A percentile compares a stretch with the other conserved stretches of the same genome.
phyloP scores from a whole-genome alignment of 768 basidiomycete genomes.

The Pulveroboletus sp. region DNA sequence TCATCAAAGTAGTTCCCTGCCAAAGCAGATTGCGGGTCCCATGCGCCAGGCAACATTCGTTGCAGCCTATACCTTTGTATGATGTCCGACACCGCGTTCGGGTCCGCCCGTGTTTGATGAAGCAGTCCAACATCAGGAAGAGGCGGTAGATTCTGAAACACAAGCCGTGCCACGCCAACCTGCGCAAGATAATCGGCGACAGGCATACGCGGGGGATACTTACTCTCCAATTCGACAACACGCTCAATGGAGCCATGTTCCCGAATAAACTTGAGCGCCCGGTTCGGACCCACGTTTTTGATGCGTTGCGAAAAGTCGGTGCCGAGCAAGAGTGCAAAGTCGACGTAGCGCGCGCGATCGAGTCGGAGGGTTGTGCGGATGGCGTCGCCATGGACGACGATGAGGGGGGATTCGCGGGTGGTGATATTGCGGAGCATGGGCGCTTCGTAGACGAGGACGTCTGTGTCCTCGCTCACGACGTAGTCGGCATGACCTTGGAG shows the following conservation, averaged over 20 bases:
- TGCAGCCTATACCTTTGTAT: conserved; percentile 52
- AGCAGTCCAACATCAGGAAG: conserved; percentile 44
- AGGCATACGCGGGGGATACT: conserved; percentile 50
- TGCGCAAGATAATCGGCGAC: conserved; percentile 58
- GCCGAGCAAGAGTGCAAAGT: conserved; percentile 84
- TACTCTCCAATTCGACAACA: conserved; percentile 51
- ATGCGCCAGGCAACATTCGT: conserved; percentile 36
- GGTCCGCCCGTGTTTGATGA: conserved; percentile 37
- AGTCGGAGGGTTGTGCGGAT: conserved; percentile 60
- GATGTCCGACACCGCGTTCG: conserved; percentile 41
- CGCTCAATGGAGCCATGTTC: conserved; percentile 71
- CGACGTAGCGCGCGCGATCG: conserved; percentile 59
- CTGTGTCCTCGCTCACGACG: conserved; percentile 90
- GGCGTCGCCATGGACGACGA: conserved; percentile 59
- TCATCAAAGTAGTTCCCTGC: conserved; percentile 68
- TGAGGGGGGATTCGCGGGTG: conserved; percentile 54
- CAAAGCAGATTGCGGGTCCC: conserved; percentile 46
- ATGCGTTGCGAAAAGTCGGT: conserved; percentile 91
- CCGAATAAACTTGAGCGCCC: conserved; percentile 74
- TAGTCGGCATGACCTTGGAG: conserved; percentile 75
- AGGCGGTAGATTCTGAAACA: conserved; percentile 68
- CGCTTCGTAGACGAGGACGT: conserved; percentile 79
- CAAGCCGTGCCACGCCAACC: conserved; percentile 56
- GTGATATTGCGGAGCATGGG: conserved; percentile 81
- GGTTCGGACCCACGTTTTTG: conserved; percentile 73